Conservation (phyloP, 2,329 filamentous ascomycete species). For the Gaeumannomyces tritici region DNA sequence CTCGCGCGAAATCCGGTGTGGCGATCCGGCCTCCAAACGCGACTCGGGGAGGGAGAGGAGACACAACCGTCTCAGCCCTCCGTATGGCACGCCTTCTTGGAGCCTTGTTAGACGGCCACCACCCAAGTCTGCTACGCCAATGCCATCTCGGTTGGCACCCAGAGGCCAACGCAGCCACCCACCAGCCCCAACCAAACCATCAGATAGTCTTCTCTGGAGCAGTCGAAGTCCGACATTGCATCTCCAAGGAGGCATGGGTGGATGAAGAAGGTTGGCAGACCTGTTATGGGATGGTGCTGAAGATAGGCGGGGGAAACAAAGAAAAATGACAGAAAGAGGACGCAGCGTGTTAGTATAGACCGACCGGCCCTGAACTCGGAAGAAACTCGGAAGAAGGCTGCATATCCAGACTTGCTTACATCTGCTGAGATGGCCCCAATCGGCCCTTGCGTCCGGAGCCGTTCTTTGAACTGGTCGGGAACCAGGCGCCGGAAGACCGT, state of each 20-base stretch:
- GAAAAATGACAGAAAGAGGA: conserved; percentile 10
- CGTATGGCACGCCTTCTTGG: not conserved
- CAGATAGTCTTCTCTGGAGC: conserved; percentile 61
- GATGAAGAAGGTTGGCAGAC: conserved; percentile 74
- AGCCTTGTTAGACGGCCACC: not conserved
- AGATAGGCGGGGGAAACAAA: conserved; percentile 22
- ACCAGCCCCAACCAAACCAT: conserved; percentile 84
- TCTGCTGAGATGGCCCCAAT: conserved; percentile 69
- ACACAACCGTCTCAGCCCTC: not conserved
- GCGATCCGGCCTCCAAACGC: conserved; percentile 5
- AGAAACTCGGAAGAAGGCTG: not conserved
- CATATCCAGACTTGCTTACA: conserved; percentile 39
- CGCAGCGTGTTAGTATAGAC: not conserved
- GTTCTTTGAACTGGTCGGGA: conserved; percentile 52
- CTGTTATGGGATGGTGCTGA: conserved; percentile 76
- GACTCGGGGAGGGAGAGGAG: not conserved
- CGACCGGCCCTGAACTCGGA: not conserved
- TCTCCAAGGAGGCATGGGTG: conserved; percentile 87
- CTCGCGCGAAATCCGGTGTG: not conserved
- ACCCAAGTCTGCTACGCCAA: conserved; percentile 12
- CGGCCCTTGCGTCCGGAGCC: conserved; percentile 50
- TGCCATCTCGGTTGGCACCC: conserved; percentile 63
- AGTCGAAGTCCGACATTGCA: conserved; percentile 60
- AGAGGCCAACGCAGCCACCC: conserved; percentile 69
- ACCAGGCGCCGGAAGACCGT: conserved; percentile 63